A percentile compares a stretch with the other conserved stretches of the same genome.
Conservation (phyloP, 1,284 basidiomycete species). For the Austropuccinia psidii region DNA sequence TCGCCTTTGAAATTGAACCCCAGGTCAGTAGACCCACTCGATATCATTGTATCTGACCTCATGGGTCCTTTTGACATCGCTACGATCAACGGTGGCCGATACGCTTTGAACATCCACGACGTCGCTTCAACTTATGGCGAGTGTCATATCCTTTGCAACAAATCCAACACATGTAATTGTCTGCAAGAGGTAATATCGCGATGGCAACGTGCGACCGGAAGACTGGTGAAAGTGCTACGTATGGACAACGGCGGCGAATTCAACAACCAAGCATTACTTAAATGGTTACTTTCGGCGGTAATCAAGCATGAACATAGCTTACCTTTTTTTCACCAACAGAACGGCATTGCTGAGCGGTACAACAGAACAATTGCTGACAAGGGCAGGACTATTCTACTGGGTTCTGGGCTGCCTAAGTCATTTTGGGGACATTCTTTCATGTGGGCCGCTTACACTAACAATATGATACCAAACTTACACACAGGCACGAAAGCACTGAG, state of each 20-base stretch:
- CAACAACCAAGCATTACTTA: background rate
- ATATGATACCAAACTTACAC: background rate
- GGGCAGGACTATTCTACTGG: background rate
- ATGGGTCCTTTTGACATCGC: background rate
- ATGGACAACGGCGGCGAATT: conserved; percentile 7
- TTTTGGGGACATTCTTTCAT: background rate
- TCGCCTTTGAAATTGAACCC: too few species aligned
- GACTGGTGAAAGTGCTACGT: background rate
- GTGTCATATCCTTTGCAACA: background rate
- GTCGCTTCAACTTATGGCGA: background rate
- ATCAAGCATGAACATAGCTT: background rate
- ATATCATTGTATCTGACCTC: too few species aligned
- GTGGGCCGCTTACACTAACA: background rate
- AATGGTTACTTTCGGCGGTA: background rate
- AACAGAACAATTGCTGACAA: background rate
- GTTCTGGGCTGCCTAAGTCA: background rate
- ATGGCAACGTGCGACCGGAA: background rate
- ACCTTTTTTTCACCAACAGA: conserved; percentile 2
- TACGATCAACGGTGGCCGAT: background rate
- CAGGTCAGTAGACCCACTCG: too few species aligned
- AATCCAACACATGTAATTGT: background rate
- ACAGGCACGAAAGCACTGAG: background rate
- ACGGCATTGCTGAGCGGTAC: background rate
- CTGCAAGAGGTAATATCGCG: background rate
- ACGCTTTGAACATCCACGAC: background rate